phyloP scores from a whole-genome alignment of 208 protist species.

The Borovskyia barvae region DNA sequence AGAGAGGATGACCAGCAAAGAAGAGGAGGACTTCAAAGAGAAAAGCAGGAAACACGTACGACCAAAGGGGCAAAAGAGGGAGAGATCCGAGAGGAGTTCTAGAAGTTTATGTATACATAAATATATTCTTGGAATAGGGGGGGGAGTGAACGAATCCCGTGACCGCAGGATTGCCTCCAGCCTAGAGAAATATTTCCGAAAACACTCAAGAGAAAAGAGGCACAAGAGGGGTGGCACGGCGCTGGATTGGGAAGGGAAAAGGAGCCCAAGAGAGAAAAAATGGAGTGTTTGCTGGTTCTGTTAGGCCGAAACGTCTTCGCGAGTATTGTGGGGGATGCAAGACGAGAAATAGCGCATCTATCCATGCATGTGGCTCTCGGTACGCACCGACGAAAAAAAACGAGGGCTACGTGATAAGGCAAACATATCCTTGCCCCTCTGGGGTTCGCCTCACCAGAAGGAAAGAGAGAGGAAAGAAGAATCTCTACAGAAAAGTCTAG shows the following conservation, averaged over 20 bases:
- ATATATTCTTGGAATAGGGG: too few species aligned
- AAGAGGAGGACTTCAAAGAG: neutral
- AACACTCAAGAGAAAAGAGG: slow-evolving; percentile 2
- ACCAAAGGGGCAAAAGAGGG: neutral
- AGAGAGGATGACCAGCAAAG: neutral
- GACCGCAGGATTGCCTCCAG: neutral
- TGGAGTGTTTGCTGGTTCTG: neutral
- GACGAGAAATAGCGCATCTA: neutral
- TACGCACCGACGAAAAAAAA: neutral
- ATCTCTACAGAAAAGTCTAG: neutral
- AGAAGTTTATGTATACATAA: too few species aligned
- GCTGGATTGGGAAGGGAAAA: neutral
- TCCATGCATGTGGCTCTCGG: neutral
- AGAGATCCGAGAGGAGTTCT: slow-evolving; percentile 1
- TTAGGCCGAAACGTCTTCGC: neutral
- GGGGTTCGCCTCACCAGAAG: too few species aligned
- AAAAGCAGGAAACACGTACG: neutral
- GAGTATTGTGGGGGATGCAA: neutral
- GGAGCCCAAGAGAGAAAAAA: neutral
- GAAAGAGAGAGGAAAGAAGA: neutral
- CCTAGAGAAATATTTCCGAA: slow-evolving; percentile 6
- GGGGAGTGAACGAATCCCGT: neutral
- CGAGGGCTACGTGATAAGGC: neutral
- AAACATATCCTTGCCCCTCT: too few species aligned
- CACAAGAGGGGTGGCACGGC: neutral